Base-by-base conservation (phyloP, 2,329 filamentous ascomycete genomes). In the Aureobasidium lini region DNA sequence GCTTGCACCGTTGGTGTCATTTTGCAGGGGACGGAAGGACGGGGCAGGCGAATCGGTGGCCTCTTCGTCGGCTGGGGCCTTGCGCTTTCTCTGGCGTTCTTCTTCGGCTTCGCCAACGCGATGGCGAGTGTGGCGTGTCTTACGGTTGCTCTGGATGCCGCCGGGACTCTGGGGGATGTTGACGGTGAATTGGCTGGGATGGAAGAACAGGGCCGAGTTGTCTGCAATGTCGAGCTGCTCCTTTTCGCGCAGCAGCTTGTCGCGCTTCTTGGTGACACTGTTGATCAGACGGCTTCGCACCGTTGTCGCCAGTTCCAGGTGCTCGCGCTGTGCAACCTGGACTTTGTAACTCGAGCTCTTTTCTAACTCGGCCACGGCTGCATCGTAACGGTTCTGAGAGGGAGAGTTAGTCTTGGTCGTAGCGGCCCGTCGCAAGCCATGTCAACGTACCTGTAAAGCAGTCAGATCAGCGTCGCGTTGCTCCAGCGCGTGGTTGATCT, bases 401-500 rank as follows among this genome's bases (percentile, higher is more conserved):
- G 43, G 59, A 6, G 29, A 43, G 59, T 47, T 44, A 58, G 46
- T 42, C 23, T 15, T 8, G 16, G 28, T 31, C 5, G 23, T 3
- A 9, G 13, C 6, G 44, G 18, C 10, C 7, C 2, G 44, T 39
- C 36, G 44, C 34, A 50, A n/a, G 37, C 2, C 6, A 9, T 4
- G 15, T 39, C 11, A 42, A 29, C 57, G 8, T 37, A 96, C 94
- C 81, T 88, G 87, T 65, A 95, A 83, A 69, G 87, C 83, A 6
- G 88, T 86, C 69, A 97, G 76, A 66, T 92, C 85, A 64, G 88
- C 86, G 76, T 99, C 94, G 66, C 90, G 84, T 68, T 90, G 84
- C 73, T 97, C 92, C 65, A 96, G 85, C 7, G 90, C 82, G 72
- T 95, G 87, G 70, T 96, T 95, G 57, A 96, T 83, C 62, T 93